These are phyloP conservation scores for Mucor racemosus DNA, from an alignment of 371 early-diverging fungal genomes.

Conservation along the genomic window DNA sequence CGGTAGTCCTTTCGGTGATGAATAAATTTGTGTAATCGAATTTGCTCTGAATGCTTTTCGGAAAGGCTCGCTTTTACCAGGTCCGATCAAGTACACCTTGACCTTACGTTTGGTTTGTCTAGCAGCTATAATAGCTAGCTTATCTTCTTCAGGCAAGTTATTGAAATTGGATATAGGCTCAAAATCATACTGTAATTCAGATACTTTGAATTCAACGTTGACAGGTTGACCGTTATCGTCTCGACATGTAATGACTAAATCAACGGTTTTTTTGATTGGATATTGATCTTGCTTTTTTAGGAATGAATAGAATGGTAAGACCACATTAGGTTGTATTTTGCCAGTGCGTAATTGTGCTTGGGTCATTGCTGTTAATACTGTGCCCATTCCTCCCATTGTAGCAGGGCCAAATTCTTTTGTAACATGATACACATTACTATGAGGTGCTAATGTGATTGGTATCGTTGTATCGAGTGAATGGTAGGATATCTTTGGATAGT, in stretches of 20 bases:
- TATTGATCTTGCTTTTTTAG: constrained; percentile 44
- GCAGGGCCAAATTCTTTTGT: constrained; percentile 71
- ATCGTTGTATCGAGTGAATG: constrained; percentile 48
- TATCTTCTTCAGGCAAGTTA: constrained; percentile 17
- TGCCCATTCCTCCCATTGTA: constrained; percentile 65
- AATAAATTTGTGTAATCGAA: constrained; percentile 55
- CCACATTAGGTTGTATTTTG: constrained; percentile 52
- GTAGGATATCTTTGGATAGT: constrained; percentile 52
- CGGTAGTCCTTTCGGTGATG: constrained; percentile 54
- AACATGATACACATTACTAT: constrained; percentile 59
- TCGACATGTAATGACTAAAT: constrained; percentile 49
- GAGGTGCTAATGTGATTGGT: constrained; percentile 23
- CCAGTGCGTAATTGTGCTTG: constrained; percentile 59
- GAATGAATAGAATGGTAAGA: constrained; percentile 66
- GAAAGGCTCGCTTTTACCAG: constrained; percentile 52
- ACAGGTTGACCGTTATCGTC: constrained; percentile 40
- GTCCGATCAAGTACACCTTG: constrained; percentile 62
- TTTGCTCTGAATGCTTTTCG: constrained; percentile 53
- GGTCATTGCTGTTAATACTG: constrained; percentile 62
- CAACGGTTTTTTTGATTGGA: constrained; percentile 35
- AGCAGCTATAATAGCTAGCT: neutral
- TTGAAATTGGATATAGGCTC: constrained; percentile 22
- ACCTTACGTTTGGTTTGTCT: constrained; percentile 16
- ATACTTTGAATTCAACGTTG: constrained; percentile 51
- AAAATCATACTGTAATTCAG: constrained; percentile 41